Conservation (phyloP, 2,329 filamentous ascomycete species). For the Akanthomyces dipterigenus region DNA sequence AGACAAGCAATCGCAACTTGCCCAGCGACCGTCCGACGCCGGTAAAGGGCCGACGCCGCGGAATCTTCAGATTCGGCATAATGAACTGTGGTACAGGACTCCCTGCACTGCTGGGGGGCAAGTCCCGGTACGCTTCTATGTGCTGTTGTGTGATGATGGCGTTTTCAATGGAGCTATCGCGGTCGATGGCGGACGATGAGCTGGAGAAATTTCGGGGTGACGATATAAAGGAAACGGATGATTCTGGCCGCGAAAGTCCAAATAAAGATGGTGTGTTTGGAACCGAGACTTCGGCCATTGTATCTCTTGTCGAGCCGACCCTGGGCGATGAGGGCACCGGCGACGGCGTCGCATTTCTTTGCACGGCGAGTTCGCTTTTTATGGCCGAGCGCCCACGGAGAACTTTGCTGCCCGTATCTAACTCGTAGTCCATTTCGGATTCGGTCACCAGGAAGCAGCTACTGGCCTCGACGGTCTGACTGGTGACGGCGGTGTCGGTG, state of each 20-base stretch:
- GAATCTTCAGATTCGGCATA: slow-evolving; percentile 94
- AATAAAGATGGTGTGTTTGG: slow-evolving; percentile 22
- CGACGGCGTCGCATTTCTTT: neutral
- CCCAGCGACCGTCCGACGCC: slow-evolving; percentile 77
- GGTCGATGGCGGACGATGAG: slow-evolving; percentile 32
- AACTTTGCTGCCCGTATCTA: neutral
- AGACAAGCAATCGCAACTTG: slow-evolving; percentile 80
- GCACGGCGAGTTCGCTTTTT: neutral
- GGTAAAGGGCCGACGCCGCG: slow-evolving; percentile 82
- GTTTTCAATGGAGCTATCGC: slow-evolving; percentile 20
- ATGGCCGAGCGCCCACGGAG: neutral
- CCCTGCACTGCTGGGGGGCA: slow-evolving; percentile 16
- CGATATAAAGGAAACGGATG: slow-evolving; percentile 39
- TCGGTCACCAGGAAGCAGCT: slow-evolving; percentile 32
- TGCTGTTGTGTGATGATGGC: slow-evolving; percentile 12
- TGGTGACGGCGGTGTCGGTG: neutral
- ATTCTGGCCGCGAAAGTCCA: slow-evolving; percentile 22
- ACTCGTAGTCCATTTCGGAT: slow-evolving; percentile 21
- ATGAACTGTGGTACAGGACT: slow-evolving; percentile 67
- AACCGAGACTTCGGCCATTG: slow-evolving; percentile 16
- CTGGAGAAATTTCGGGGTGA: slow-evolving; percentile 47
- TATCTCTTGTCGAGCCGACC: neutral
- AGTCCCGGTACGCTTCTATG: slow-evolving; percentile 16
- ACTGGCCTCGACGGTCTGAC: slow-evolving; percentile 18
- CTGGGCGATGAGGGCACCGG: slow-evolving; percentile 6